phyloP scores from a whole-genome alignment of 257 asterid species.

The Datura wrightii region DNA sequence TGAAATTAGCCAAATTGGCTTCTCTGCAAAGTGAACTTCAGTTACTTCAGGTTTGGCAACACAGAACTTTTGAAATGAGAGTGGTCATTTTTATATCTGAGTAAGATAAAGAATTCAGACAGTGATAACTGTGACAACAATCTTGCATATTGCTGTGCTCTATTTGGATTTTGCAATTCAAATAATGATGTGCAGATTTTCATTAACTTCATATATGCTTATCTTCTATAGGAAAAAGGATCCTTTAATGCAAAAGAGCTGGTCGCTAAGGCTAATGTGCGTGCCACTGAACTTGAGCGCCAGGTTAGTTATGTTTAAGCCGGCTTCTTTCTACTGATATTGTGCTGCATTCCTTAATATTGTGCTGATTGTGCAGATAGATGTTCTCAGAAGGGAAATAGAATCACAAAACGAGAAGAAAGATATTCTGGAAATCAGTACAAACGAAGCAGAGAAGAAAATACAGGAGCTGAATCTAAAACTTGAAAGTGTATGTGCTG shows the following conservation, averaged over 20 bases:
- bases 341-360: conserved; percentile 15
- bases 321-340: background rate
- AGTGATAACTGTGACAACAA: background rate
- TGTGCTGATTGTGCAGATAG: conserved; percentile 40
- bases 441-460: conserved; percentile 47
- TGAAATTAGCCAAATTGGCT: conserved; percentile 46
- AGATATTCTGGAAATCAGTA: conserved; percentile 39
- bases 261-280: conserved; percentile 45
- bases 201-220: background rate
- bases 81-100: background rate
- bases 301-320: conserved; percentile 44
- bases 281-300: conserved; percentile 44
- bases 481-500: conserved; percentile 49
- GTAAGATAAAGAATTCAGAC: background rate
- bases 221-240: conserved; percentile 39
- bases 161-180: background rate
- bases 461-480: conserved; percentile 47
- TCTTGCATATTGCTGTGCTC: background rate
- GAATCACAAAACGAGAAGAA: conserved; percentile 49
- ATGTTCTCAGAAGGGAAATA: conserved; percentile 48
- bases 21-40: conserved; percentile 46
- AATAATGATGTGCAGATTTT: background rate
- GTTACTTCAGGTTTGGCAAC: conserved; percentile 40
- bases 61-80: conserved; percentile 21
- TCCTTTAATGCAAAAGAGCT: conserved; percentile 40